Conservation (phyloP, 805 yeast genomes). For the Cyberlindnera suaveolens region DNA sequence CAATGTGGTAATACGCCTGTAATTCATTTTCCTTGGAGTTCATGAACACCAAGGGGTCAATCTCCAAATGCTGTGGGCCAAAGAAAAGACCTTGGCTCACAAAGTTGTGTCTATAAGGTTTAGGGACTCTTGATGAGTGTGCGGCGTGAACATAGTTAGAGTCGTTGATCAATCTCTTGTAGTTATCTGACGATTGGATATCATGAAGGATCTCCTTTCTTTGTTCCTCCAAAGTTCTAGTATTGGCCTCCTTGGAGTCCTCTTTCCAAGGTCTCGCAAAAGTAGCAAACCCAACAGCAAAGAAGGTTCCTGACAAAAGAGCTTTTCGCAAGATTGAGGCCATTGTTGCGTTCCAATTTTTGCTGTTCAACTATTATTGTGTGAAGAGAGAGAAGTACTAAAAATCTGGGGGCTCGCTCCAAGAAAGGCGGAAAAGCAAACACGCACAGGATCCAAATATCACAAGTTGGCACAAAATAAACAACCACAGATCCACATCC, state of each 20-base stretch:
- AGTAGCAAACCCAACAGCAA: conserved; percentile 21
- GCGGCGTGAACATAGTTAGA: conserved; percentile 22
- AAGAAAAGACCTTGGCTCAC: conserved; percentile 68
- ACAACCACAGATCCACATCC: too few relatives aligned
- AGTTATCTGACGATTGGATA: conserved; percentile 25
- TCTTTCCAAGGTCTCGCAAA: conserved; percentile 24
- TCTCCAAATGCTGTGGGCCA: conserved; percentile 61
- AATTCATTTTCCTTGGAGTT: conserved; percentile 46
- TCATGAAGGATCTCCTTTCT: conserved; percentile 21
- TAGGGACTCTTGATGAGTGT: conserved; percentile 46
- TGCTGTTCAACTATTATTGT: too few relatives aligned
- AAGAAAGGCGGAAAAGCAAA: neutral
- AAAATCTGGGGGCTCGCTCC: neutral
- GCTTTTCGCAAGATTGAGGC: conserved; percentile 12
- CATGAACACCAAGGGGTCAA: conserved; percentile 67
- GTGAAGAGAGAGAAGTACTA: too few relatives aligned
- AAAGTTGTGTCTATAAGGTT: conserved; percentile 53
- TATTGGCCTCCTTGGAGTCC: conserved; percentile 9
- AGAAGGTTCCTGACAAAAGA: conserved; percentile 11
- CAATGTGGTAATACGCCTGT: conserved; percentile 65
- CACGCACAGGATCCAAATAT: neutral
- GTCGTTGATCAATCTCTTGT: conserved; percentile 17
- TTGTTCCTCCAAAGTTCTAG: conserved; percentile 17
- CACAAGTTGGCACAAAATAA: too few relatives aligned
- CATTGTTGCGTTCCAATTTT: conserved; percentile 2